These are phyloP conservation scores for Aspergillus hortae DNA, from an alignment of 2,329 filamentous ascomycete species.

Conservation along the genomic window DNA sequence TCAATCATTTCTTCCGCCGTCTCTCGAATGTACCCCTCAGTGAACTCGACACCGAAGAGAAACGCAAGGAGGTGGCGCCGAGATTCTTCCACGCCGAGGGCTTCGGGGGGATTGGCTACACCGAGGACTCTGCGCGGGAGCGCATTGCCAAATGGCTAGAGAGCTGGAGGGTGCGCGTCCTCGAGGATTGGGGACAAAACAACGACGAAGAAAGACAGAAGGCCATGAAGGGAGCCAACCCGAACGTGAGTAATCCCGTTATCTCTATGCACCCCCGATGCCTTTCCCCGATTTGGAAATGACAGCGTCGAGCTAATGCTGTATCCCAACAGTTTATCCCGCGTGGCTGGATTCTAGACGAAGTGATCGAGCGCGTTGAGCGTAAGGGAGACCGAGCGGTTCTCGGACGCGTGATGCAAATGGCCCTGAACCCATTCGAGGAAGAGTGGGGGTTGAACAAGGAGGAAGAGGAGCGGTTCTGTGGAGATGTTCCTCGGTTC, in stretches of 20 bases:
- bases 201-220: slow-evolving; percentile 61
- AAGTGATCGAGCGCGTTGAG: slow-evolving; percentile 85
- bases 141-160: slow-evolving; percentile 75
- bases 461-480: slow-evolving; percentile 77
- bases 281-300: too few relatives aligned
- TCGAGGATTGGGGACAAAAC: slow-evolving; percentile 70
- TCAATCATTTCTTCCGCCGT: slow-evolving; percentile 87
- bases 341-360: slow-evolving; percentile 86
- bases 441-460: slow-evolving; percentile 61
- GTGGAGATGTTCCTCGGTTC: slow-evolving; percentile 75
- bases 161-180: slow-evolving; percentile 68
- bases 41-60: slow-evolving; percentile 63
- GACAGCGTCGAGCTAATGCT: not conserved
- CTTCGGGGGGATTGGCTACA: slow-evolving; percentile 54
- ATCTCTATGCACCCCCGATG: not conserved
- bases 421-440: slow-evolving; percentile 79
- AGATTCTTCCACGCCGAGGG: slow-evolving; percentile 80
- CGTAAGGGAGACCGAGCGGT: slow-evolving; percentile 78
- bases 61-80: slow-evolving; percentile 61
- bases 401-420: slow-evolving; percentile 71
- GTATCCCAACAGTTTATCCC: slow-evolving; percentile 65
- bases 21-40: slow-evolving; percentile 62
- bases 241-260: slow-evolving; percentile 53
- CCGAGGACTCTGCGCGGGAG: slow-evolving; percentile 62
- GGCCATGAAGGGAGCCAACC: slow-evolving; percentile 83